phyloP scores from a whole-genome alignment of 2,329 filamentous ascomycete species.

The Rhytidhysteron rufulum region DNA sequence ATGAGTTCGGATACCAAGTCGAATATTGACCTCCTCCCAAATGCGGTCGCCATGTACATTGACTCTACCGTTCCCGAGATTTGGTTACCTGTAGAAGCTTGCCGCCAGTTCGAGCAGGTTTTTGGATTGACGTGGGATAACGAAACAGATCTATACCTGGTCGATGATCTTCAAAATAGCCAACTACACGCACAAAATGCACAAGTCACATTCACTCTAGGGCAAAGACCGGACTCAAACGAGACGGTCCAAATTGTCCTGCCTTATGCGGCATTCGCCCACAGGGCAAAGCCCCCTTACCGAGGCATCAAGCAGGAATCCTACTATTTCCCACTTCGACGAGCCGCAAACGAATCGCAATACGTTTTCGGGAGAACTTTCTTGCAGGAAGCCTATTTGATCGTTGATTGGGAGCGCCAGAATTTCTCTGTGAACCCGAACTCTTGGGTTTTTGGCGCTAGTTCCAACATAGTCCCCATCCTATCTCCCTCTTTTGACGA shows the following conservation, averaged over 20 bases:
- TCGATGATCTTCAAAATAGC: slow-evolving; percentile 56
- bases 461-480: slow-evolving; percentile 29
- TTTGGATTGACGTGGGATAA: slow-evolving; percentile 65
- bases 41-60: slow-evolving; percentile 42
- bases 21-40: slow-evolving; percentile 34
- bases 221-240: slow-evolving; percentile 28
- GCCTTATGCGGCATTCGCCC: slow-evolving; percentile 49
- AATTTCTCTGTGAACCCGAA: slow-evolving; percentile 45
- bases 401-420: slow-evolving; percentile 46
- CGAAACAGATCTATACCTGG: slow-evolving; percentile 60
- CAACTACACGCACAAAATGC: slow-evolving; percentile 43
- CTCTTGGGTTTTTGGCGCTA: slow-evolving; percentile 26
- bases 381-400: slow-evolving; percentile 61
- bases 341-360: slow-evolving; percentile 50
- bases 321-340: slow-evolving; percentile 64
- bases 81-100: slow-evolving; percentile 51
- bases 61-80: slow-evolving; percentile 49
- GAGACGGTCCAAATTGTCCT: slow-evolving; percentile 43
- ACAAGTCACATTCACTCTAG: slow-evolving; percentile 43
- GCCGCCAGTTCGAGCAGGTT: slow-evolving; percentile 60
- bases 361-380: slow-evolving; percentile 65
- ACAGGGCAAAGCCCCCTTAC: slow-evolving; percentile 46
- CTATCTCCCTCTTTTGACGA: slow-evolving; percentile 22
- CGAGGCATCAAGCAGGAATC: slow-evolving; percentile 57
- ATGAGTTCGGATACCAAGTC: slow-evolving; percentile 24